Conservation (phyloP, 305 asterid genomes). For the Rubia tinctorum region DNA sequence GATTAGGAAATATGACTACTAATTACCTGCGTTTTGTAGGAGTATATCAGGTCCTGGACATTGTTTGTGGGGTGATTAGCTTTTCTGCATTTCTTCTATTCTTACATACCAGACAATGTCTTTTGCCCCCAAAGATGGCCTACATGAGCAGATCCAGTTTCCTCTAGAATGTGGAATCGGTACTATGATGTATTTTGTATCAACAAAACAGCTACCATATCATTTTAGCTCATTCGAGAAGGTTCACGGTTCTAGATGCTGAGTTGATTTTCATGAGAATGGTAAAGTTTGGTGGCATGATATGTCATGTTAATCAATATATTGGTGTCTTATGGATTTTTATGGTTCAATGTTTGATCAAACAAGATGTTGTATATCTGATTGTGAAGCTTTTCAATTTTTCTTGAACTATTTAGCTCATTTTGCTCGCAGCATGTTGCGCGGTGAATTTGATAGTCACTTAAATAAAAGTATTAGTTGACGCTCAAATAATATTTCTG, state of each 20-base stretch:
- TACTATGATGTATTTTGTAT: slow-evolving; percentile 74
- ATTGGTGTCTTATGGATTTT: not conserved
- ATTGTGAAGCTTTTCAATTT: not conserved
- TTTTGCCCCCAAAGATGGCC: slow-evolving; percentile 91
- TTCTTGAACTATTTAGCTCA: not conserved
- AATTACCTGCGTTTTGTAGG: slow-evolving; percentile 60
- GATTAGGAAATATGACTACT: slow-evolving; percentile 91
- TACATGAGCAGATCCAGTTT: slow-evolving; percentile 90
- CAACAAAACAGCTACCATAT: slow-evolving; percentile 82
- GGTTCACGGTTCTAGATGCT: slow-evolving; percentile 96
- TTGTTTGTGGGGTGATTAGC: too few relatives aligned
- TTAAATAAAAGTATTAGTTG: too few relatives aligned
- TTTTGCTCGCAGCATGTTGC: not conserved
- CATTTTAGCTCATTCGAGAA: slow-evolving; percentile 79
- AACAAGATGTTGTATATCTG: not conserved
- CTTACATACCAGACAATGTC: slow-evolving; percentile 79
- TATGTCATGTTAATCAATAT: not conserved
- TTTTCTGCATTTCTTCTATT: slow-evolving; percentile 94
- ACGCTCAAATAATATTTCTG: too few relatives aligned
- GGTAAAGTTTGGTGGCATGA: slow-evolving; percentile 38
- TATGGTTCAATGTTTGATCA: not conserved
- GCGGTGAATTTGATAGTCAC: too few relatives aligned
- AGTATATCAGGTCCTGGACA: slow-evolving; percentile 78
- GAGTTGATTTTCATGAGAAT: slow-evolving; percentile 87
- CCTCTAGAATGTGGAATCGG: slow-evolving; percentile 87